Base-by-base conservation (phyloP, 2,329 filamentous ascomycete genomes). In the Aspergillus flavus region DNA sequence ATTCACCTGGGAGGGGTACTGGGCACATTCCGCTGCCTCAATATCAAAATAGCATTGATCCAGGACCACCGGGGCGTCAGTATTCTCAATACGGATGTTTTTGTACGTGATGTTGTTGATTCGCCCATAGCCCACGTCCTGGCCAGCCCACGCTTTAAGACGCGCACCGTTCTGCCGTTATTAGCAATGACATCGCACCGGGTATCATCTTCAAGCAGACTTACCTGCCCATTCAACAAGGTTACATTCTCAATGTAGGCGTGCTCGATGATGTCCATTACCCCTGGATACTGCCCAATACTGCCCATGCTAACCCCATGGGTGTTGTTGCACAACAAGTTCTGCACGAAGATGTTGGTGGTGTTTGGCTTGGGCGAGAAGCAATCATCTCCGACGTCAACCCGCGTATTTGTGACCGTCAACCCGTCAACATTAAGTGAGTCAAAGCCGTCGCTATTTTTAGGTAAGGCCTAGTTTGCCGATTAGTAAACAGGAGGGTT, bases 21-120 rank as follows among this genome's bases (percentile, higher is more conserved):
- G 63, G 2, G 82, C 80, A 68, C 86, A 89, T 2, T 81, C 80
- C 0, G 81, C 81, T 4, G 78, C 67, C 61, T 84, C 81, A 65
- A 86, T 78, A 64, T 88, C 84, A 73, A 88, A 88, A 74, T 89
- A 89, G 75, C 87, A 89, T 32, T 86, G 86, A 69, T 89, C 86
- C 9, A 89, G 76, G 41, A 87, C 85, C 26, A 87, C 80, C 0
- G 85, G 81, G 64, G 83, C 81, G 66, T 88, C 86, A 23, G 85
- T 87, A 65, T 86, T 85, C 23, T 84, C 85, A 46, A 86, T 81
- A 74, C 82, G 84, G 67, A 89, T 84, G 74, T 88, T 85, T 73
- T 85, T 81, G 75, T 87, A 89, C 1, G 87, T 89, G 55, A 89
- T 80, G 70, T 89, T 89, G 67, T 85, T 81, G 66, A 89, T 85